Conservation (phyloP, 78 protist genomes). For the Protostelium mycophagum region DNA sequence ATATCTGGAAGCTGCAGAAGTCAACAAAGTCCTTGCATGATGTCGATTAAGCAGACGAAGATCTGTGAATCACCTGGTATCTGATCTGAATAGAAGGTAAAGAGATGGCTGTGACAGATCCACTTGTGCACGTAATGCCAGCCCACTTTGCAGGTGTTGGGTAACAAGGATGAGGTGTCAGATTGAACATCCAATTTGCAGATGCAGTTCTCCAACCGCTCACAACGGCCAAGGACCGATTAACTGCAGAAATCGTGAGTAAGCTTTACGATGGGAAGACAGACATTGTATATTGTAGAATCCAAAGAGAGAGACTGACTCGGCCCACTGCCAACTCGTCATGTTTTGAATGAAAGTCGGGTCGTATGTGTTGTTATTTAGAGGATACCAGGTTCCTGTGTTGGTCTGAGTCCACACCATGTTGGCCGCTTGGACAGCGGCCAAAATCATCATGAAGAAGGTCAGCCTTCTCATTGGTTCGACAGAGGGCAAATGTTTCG, state of each 20-base stretch:
- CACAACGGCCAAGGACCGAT: neutral
- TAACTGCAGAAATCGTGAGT: neutral
- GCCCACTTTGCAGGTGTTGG: neutral
- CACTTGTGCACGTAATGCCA: neutral
- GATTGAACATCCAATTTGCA: neutral
- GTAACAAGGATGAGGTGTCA: neutral
- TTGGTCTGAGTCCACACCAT: too few species aligned
- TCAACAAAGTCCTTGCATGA: neutral
- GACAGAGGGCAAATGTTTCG: too few species aligned
- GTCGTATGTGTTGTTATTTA: neutral
- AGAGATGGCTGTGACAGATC: neutral
- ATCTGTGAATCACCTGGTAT: neutral
- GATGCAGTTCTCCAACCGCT: neutral
- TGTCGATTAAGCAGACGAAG: too few species aligned
- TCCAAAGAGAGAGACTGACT: neutral
- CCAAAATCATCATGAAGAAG: too few species aligned
- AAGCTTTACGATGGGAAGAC: neutral
- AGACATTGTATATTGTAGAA: neutral
- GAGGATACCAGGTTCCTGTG: too few species aligned
- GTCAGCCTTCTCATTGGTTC: too few species aligned
- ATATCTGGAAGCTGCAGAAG: neutral
- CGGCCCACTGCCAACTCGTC: neutral
- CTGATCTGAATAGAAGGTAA: neutral
- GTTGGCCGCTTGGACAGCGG: too few species aligned
- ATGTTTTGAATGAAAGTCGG: neutral